Conservation (phyloP, 371 early-diverging fungal species). For the Mortierella sp. region DNA sequence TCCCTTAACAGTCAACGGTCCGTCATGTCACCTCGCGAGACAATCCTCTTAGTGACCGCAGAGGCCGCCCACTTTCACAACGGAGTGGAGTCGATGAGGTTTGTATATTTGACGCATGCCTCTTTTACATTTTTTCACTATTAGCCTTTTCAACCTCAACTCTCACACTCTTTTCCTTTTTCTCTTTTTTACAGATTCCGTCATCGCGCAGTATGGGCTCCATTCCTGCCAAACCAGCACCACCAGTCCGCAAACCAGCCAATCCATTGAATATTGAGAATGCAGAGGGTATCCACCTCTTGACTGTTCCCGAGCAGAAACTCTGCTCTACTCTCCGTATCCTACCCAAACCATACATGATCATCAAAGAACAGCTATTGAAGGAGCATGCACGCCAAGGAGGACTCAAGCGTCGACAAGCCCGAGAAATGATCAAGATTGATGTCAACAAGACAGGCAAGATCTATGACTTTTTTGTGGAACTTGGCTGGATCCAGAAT, state of each 20-base stretch:
- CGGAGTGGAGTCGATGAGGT: conserved; percentile 43
- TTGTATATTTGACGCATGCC: not conserved
- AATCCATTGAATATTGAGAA: conserved; percentile 81
- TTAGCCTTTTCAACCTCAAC: not conserved
- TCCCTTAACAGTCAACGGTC: conserved; percentile 21
- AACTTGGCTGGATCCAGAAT: conserved; percentile 86
- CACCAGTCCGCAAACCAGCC: conserved; percentile 54
- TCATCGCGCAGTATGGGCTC: conserved; percentile 29
- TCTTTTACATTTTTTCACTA: not conserved
- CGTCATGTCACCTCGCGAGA: conserved; percentile 39
- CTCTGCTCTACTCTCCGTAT: conserved; percentile 87
- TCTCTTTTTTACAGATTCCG: conserved; percentile 10
- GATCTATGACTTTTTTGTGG: conserved; percentile 92
- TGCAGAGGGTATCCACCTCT: conserved; percentile 88
- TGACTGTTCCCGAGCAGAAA: conserved; percentile 81
- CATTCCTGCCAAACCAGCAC: conserved; percentile 22
- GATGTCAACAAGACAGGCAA: conserved; percentile 87
- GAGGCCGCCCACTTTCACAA: conserved; percentile 40
- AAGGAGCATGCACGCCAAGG: conserved; percentile 85
- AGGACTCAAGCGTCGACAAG: conserved; percentile 75
- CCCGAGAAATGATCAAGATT: conserved; percentile 84
- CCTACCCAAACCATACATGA: conserved; percentile 87
- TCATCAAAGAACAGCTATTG: conserved; percentile 89
- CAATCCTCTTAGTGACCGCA: conserved; percentile 26
- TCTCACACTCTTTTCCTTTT: not conserved